Conservation (phyloP, 192 early-diverging fungal species). For the Fimicolochytrium jonesii region DNA sequence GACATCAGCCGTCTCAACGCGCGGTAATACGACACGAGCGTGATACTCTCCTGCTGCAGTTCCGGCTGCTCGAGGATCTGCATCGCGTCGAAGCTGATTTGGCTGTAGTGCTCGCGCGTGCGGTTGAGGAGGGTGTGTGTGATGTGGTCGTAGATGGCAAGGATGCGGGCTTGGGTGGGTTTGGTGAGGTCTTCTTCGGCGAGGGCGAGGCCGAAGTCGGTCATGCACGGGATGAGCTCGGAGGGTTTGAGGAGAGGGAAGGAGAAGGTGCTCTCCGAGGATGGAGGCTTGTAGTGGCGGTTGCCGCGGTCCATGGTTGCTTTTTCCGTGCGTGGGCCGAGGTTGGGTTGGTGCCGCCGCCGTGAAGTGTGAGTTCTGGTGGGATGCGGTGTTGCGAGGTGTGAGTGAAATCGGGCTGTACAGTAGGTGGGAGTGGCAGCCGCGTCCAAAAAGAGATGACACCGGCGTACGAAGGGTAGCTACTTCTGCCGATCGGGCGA, state of each 20-base stretch:
- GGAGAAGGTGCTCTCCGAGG: constrained; percentile 24
- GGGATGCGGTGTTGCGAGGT: too few relatives aligned
- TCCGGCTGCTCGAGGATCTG: constrained; percentile 50
- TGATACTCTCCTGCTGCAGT: constrained; percentile 60
- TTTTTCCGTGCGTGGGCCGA: too few relatives aligned
- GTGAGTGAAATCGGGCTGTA: too few relatives aligned
- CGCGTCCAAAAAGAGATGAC: too few relatives aligned
- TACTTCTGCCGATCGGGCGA: too few relatives aligned
- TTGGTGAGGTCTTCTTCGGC: constrained; percentile 68
- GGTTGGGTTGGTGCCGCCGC: too few relatives aligned
- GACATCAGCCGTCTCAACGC: constrained; percentile 62
- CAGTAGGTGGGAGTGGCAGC: too few relatives aligned
- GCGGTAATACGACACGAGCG: constrained; percentile 60
- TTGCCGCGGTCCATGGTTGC: constrained; percentile 13
- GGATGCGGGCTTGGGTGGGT: constrained; percentile 64
- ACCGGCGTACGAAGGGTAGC: too few relatives aligned
- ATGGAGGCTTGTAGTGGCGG: background rate
- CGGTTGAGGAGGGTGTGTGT: constrained; percentile 65
- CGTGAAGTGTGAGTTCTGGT: too few relatives aligned
- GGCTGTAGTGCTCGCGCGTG: constrained; percentile 47
- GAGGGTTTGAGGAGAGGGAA: constrained; percentile 70
- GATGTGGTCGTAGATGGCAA: constrained; percentile 69
- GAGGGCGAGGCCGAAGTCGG: constrained; percentile 70
- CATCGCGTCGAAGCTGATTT: constrained; percentile 28
- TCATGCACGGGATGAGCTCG: constrained; percentile 72